Percentiles rank a stretch among this genome's conserved stretches.
These are phyloP conservation scores for Cajanus cajan DNA, from an alignment of 306 rosid genomes.

Conservation along the genomic window DNA sequence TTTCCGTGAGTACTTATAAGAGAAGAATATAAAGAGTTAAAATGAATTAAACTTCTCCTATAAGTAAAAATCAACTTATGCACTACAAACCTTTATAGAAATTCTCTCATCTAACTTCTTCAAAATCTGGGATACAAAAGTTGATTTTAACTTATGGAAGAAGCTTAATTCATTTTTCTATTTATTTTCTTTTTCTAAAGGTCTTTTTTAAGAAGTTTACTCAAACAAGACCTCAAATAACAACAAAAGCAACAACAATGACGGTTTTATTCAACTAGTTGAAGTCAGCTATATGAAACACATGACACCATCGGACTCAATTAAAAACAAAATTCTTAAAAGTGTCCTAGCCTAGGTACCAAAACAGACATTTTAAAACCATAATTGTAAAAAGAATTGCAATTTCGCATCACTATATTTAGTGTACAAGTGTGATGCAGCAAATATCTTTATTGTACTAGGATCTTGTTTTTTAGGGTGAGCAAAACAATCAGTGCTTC, in stretches of 20 bases:
- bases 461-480: not conserved
- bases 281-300: not conserved
- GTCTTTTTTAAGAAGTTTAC: not conserved
- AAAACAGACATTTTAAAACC: not conserved
- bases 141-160: not conserved
- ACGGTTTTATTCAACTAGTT: not conserved
- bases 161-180: not conserved
- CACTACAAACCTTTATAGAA: not conserved
- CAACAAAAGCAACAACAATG: no score
- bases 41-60: not conserved
- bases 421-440: not conserved
- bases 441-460: slow-evolving; percentile 1
- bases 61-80: not conserved
- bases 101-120: not conserved
- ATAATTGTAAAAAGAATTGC: slow-evolving; percentile 9
- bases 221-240: not conserved
- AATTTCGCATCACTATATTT: not conserved
- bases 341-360: not conserved
- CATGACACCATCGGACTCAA: not conserved
- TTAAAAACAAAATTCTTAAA: not conserved
- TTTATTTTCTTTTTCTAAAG: not conserved
- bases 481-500: not conserved
- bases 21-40: not conserved
- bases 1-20: not conserved
- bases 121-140: not conserved